Percentiles rank a stretch among this genome's conserved stretches.
Conservation (phyloP, 768 basidiomycete species). For the Vararia minispora region DNA sequence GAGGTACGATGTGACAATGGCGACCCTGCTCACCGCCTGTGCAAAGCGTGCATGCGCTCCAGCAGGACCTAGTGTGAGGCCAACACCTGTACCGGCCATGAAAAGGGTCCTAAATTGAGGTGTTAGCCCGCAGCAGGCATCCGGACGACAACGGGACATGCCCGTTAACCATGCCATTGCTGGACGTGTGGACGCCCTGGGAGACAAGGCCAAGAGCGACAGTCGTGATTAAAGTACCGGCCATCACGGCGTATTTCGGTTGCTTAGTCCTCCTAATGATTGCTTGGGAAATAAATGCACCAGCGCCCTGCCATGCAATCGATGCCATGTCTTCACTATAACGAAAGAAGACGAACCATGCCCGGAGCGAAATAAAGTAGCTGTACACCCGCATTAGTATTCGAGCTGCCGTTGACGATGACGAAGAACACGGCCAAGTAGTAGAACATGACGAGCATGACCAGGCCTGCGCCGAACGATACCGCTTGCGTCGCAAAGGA, state of each 20-base stretch:
- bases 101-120: constrained; percentile 27
- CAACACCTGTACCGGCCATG: constrained; percentile 33
- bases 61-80: constrained; percentile 27
- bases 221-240: constrained; percentile 27
- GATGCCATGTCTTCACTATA: too few relatives aligned
- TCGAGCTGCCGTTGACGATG: constrained; percentile 29
- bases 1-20: constrained; percentile 30
- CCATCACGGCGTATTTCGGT: constrained; percentile 31
- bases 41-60: constrained; percentile 35
- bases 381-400: constrained; percentile 33
- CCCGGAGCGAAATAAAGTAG: constrained; percentile 44
- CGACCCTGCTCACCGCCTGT: constrained; percentile 27
- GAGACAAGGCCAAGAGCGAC: constrained; percentile 33
- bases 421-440: constrained; percentile 42
- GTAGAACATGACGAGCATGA: constrained; percentile 43
- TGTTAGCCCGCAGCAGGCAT: neutral
- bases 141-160: constrained; percentile 13
- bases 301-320: constrained; percentile 24
- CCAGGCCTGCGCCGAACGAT: constrained; percentile 32
- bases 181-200: constrained; percentile 28
- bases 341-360: constrained; percentile 26
- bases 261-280: neutral
- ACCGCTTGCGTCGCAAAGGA: constrained; percentile 27
- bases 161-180: constrained; percentile 26
- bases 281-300: constrained; percentile 17